These are phyloP conservation scores for Leptographium procerum DNA, from an alignment of 2,329 filamentous ascomycete genomes.

Conservation along the genomic window DNA sequence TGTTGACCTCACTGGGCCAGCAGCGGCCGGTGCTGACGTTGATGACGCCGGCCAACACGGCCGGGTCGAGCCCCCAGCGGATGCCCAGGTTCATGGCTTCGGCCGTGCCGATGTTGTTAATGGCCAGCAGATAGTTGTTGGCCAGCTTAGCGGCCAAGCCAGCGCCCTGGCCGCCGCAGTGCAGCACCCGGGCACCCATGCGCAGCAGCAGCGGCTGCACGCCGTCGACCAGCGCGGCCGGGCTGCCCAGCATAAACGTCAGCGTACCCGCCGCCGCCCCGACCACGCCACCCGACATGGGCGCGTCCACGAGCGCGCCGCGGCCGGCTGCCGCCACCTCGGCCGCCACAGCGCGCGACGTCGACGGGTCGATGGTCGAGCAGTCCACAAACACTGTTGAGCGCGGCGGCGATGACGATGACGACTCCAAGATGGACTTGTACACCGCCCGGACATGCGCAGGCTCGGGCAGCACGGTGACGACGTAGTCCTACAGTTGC, in stretches of 20 bases:
- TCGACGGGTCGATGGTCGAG: constrained; percentile 88
- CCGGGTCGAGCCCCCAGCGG: constrained; percentile 46
- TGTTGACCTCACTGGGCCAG: constrained; percentile 95
- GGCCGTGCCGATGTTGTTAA: constrained; percentile 72
- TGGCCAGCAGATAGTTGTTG: constrained; percentile 91
- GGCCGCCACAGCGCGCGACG: constrained; percentile 67
- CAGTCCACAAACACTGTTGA: constrained; percentile 75
- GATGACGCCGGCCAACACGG: constrained; percentile 70
- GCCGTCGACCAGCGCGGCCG: constrained; percentile 46
- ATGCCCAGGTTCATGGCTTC: constrained; percentile 58
- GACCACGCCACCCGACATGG: constrained; percentile 93
- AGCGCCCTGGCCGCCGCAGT: constrained; percentile 73
- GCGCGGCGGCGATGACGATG: constrained; percentile 44
- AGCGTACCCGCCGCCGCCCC: constrained; percentile 78
- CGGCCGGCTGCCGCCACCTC: constrained; percentile 38
- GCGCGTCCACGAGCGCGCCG: constrained; percentile 77
- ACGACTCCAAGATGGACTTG: constrained; percentile 55
- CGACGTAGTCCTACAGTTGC: constrained; percentile 74
- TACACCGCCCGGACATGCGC: constrained; percentile 80
- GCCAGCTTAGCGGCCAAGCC: constrained; percentile 88
- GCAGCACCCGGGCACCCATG: constrained; percentile 81
- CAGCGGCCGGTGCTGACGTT: constrained; percentile 90
- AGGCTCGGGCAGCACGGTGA: constrained; percentile 84
- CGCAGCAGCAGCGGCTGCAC: constrained; percentile 58
- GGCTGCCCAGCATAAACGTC: constrained; percentile 88